Conservation (phyloP, 371 early-diverging fungal species). For the Conidiobolus incongruus region DNA sequence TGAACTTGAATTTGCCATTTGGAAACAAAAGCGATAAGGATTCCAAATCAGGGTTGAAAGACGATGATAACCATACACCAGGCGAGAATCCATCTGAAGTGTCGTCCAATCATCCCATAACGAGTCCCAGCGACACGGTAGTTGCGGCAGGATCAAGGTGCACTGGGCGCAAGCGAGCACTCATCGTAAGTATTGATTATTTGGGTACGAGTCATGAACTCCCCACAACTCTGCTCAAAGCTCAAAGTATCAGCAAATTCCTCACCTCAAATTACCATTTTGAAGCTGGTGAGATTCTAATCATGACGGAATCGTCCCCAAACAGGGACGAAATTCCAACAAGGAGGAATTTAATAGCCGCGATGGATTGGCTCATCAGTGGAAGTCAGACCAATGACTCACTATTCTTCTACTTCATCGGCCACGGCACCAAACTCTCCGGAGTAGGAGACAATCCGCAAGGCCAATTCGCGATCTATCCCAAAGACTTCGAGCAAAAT, state of each 20-base stretch:
- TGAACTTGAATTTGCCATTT: too few relatives aligned
- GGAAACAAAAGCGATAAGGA: too few relatives aligned
- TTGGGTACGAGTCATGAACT: constrained; percentile 19
- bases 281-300: too few relatives aligned
- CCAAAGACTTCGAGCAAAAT: constrained; percentile 31
- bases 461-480: constrained; percentile 42
- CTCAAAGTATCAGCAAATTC: constrained; percentile 21
- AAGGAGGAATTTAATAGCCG: too few relatives aligned
- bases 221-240: constrained; percentile 36
- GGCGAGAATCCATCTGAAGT: too few relatives aligned
- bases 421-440: constrained; percentile 3
- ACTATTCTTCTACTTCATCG: constrained; percentile 27
- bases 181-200: constrained; percentile 84
- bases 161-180: constrained; percentile 44
- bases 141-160: constrained; percentile 39
- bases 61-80: too few relatives aligned
- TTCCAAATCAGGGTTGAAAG: too few relatives aligned
- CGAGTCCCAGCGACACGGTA: too few relatives aligned
- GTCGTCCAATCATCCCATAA: too few relatives aligned
- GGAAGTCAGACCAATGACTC: constrained; percentile 28
- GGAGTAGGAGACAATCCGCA: constrained; percentile 30
- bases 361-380: constrained; percentile 30
- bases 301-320: too few relatives aligned
- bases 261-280: too few relatives aligned
- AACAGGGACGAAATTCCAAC: too few relatives aligned